These are phyloP conservation scores for Lactuca sativa DNA, from an alignment of 129 eudicot genomes.

Conservation along the genomic window DNA sequence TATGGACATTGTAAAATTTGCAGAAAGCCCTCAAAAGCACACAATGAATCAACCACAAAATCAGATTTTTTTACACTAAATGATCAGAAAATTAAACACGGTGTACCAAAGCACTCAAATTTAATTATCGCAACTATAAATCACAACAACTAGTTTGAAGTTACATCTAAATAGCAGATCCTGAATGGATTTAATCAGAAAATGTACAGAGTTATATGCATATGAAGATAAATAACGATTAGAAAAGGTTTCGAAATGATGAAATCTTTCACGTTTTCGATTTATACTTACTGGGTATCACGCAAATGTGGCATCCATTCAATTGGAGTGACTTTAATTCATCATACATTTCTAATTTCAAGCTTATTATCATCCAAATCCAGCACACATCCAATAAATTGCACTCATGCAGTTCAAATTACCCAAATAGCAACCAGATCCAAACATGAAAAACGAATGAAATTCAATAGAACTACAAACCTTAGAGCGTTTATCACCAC, in stretches of 20 bases:
- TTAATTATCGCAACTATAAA: background rate
- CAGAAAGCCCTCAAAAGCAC: background rate
- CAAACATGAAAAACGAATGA: slow-evolving; percentile 1
- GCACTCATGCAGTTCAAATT: slow-evolving; percentile 10
- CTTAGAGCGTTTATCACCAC: slow-evolving; percentile 57
- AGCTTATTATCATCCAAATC: slow-evolving; percentile 4
- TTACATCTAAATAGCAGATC: background rate
- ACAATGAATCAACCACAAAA: background rate
- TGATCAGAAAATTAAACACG: background rate
- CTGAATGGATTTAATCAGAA: background rate
- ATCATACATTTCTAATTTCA: slow-evolving; percentile 11
- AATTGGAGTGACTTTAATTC: background rate
- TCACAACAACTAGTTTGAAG: background rate
- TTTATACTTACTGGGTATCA: background rate
- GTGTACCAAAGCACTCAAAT: background rate
- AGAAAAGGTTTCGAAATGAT: background rate
- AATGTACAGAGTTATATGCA: background rate
- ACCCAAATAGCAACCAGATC: slow-evolving; percentile 10
- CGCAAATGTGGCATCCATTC: background rate
- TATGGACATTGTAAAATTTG: background rate
- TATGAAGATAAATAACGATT: background rate
- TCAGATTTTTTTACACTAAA: background rate
- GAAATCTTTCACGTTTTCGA: background rate
- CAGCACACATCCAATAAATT: slow-evolving; percentile 13
- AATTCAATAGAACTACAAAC: slow-evolving; percentile 32